A percentile compares a stretch with the other conserved stretches of the same genome.
These are phyloP conservation scores for Mayamaea pseudoterrestris DNA, from an alignment of 108 stramenopile species.

Conservation along the genomic window DNA sequence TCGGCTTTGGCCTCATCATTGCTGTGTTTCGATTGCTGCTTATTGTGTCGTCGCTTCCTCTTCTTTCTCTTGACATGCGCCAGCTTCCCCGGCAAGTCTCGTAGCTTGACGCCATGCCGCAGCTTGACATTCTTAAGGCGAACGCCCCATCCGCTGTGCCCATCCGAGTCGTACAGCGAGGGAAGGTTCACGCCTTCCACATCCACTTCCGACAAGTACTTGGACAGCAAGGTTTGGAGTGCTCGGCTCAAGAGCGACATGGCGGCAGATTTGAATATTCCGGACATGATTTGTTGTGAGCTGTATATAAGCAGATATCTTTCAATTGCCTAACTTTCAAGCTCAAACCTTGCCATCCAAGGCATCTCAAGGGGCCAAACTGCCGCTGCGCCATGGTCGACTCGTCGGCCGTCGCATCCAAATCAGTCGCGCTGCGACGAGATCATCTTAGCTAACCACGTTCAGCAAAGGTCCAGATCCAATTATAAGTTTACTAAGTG, in stretches of 20 bases:
- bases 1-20: conserved; percentile 2
- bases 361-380: too few species aligned
- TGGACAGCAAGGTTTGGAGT: conserved; percentile 56
- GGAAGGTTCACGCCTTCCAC: conserved; percentile 56
- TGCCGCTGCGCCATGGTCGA: too few species aligned
- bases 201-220: conserved; percentile 68
- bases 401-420: too few species aligned
- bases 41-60: conserved; percentile 21
- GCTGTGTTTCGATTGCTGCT: conserved; percentile 1
- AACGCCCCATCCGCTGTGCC: conserved; percentile 58
- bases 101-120: conserved; percentile 60
- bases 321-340: too few species aligned
- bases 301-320: too few species aligned
- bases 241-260: conserved; percentile 60
- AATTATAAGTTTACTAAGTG: too few species aligned
- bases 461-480: too few species aligned
- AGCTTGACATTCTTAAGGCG: conserved; percentile 68
- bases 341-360: too few species aligned
- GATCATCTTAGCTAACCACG: too few species aligned
- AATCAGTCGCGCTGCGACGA: too few species aligned
- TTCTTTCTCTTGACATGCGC: conserved; percentile 19
- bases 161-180: conserved; percentile 14
- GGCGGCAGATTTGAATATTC: conserved; percentile 46
- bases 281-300: conserved; percentile 15
- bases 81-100: conserved; percentile 51